Evolutionary conservation across 139 green algal genomes (phyloP).

Genomic region (Chlorella sp.): DNA sequence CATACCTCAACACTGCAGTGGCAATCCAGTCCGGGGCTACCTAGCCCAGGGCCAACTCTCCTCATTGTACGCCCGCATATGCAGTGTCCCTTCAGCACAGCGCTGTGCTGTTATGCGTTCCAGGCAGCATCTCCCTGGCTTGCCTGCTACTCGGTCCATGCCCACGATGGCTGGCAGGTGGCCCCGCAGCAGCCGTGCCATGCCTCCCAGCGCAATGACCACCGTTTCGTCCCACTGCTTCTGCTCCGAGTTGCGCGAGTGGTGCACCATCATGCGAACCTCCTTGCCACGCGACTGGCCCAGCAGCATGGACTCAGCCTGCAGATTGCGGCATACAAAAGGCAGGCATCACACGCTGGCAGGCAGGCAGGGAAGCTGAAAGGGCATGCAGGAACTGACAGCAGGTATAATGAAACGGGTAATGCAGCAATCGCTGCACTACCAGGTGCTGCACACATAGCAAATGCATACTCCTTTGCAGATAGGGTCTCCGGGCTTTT

Average conservation of each 20-base stretch:
- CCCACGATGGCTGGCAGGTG: conserved; percentile 76
- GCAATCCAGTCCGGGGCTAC: too few relatives aligned
- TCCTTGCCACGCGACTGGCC: conserved; percentile 54
- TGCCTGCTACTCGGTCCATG: conserved; percentile 65
- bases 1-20: background rate
- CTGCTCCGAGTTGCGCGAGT: conserved; percentile 93
- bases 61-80: background rate
- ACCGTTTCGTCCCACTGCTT: conserved; percentile 98
- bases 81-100: background rate
- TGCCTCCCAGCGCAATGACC: conserved; percentile 82
- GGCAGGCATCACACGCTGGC: background rate
- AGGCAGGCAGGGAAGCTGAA: background rate
- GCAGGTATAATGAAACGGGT: background rate
- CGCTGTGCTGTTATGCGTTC: too few relatives aligned
- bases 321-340: conserved; percentile 16
- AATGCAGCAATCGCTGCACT: background rate
- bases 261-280: conserved; percentile 87
- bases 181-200: conserved; percentile 80
- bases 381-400: background rate
- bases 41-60: background rate
- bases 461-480: too few relatives aligned
- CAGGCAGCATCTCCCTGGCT: background rate
- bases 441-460: too few relatives aligned
- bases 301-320: conserved; percentile 75
- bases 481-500: too few relatives aligned